These are phyloP conservation scores for Achaetomiella virescens DNA, from an alignment of 495 filamentous ascomycete genomes.

Conservation along the genomic window DNA sequence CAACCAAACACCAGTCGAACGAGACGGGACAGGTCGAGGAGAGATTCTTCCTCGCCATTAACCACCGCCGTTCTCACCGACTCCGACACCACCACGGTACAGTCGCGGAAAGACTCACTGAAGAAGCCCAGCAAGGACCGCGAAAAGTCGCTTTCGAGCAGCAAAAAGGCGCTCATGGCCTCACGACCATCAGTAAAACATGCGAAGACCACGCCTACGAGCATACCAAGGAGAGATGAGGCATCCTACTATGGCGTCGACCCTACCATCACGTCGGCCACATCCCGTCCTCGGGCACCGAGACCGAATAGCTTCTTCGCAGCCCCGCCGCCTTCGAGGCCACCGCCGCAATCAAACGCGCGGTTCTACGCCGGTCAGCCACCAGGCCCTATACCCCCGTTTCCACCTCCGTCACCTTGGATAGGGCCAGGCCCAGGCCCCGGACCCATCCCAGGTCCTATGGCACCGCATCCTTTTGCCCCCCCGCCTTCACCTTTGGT, in stretches of 20 bases:
- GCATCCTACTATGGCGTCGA: constrained; percentile 36
- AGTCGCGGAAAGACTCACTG: constrained; percentile 24
- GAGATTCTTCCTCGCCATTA: constrained; percentile 30
- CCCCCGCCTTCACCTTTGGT: constrained; percentile 17
- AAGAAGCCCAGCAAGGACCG: constrained; percentile 30
- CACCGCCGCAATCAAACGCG: constrained; percentile 27
- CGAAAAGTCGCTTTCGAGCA: constrained; percentile 19
- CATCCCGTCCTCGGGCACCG: constrained; percentile 36
- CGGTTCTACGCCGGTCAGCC: constrained; percentile 21
- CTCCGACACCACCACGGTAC: constrained; percentile 41
- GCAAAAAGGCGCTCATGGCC: constrained; percentile 27
- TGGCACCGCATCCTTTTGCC: constrained; percentile 3
- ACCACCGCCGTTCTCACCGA: constrained; percentile 32
- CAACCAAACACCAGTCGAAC: constrained; percentile 41
- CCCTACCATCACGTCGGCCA: constrained; percentile 27
- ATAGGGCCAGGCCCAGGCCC: constrained; percentile 5
- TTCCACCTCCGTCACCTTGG: constrained; percentile 17
- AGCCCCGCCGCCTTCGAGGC: constrained; percentile 20
- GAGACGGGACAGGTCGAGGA: constrained; percentile 31
- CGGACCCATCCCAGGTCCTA: constrained; percentile 2
- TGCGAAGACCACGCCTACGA: constrained; percentile 21
- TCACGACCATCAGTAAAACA: constrained; percentile 26
- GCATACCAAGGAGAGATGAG: constrained; percentile 27
- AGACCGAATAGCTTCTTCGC: constrained; percentile 38
- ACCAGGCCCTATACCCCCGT: constrained; percentile 10